These are phyloP conservation scores for Teunomyces atbi DNA, from an alignment of 805 yeast genomes.

Conservation along the genomic window DNA sequence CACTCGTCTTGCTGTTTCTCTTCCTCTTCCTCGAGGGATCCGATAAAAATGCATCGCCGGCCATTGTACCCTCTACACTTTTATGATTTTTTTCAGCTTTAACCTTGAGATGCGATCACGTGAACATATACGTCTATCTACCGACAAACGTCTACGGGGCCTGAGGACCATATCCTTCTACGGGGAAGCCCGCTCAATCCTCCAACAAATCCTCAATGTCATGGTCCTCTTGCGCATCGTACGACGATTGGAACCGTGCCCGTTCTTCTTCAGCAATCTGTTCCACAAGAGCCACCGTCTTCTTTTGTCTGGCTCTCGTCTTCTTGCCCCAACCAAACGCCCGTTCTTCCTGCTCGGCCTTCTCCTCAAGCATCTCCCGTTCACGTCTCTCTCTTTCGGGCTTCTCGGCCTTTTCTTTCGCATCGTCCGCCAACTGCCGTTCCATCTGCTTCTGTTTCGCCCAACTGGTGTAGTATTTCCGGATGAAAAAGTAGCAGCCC, in stretches of 20 bases:
- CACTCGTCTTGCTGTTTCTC: slow-evolving; percentile 26
- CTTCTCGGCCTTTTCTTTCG: slow-evolving; percentile 37
- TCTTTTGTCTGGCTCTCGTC: slow-evolving; percentile 59
- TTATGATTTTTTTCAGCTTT: slow-evolving; percentile 7
- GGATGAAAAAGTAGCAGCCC: slow-evolving; percentile 61
- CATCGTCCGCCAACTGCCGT: slow-evolving; percentile 47
- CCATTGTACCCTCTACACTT: slow-evolving; percentile 30
- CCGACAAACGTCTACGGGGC: too few relatives aligned
- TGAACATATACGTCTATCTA: background rate
- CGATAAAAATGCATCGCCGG: slow-evolving; percentile 60
- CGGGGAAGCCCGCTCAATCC: too few relatives aligned
- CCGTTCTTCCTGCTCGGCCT: slow-evolving; percentile 38
- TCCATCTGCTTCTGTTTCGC: slow-evolving; percentile 54
- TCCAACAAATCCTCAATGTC: slow-evolving; percentile 70
- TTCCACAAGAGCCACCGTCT: slow-evolving; percentile 54
- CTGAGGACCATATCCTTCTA: too few relatives aligned
- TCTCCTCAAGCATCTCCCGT: slow-evolving; percentile 28
- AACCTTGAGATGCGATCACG: slow-evolving; percentile 5
- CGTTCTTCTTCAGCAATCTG: slow-evolving; percentile 39
- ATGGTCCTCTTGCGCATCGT: slow-evolving; percentile 53
- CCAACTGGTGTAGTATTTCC: slow-evolving; percentile 56
- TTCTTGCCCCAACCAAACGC: slow-evolving; percentile 80
- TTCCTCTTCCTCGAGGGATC: slow-evolving; percentile 57
- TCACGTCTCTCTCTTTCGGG: slow-evolving; percentile 35
- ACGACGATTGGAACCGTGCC: slow-evolving; percentile 44